Percentiles rank a stretch among this genome's conserved stretches.
phyloP scores from a whole-genome alignment of 2,329 filamentous ascomycete genomes.

The Tetracladium maxilliforme region DNA sequence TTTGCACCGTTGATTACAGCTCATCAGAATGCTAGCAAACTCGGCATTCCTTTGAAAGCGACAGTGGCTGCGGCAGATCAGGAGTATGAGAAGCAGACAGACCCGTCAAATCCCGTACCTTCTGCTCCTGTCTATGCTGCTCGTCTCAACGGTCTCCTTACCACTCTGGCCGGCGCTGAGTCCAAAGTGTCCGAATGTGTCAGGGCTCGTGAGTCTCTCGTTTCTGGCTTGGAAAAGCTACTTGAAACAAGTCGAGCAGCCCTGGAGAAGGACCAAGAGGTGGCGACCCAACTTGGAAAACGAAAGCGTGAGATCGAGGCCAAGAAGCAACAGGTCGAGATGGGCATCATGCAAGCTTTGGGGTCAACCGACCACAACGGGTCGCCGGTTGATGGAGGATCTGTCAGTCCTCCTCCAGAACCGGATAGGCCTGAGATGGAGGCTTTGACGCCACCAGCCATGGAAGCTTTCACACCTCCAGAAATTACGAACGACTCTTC shows the following conservation, averaged over 20 bases:
- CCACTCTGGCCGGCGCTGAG: constrained; percentile 76
- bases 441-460: constrained; percentile 67
- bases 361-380: constrained; percentile 40
- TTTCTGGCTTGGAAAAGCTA: constrained; percentile 70
- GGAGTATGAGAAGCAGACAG: constrained; percentile 75
- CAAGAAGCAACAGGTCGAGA: constrained; percentile 80
- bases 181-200: constrained; percentile 80
- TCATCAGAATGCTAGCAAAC: constrained; percentile 61
- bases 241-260: constrained; percentile 58
- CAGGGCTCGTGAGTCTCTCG: constrained; percentile 65
- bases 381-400: constrained; percentile 28
- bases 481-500: too few relatives aligned
- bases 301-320: constrained; percentile 60
- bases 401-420: constrained; percentile 34
- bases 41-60: constrained; percentile 51
- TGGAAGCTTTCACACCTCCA: constrained; percentile 39
- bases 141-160: constrained; percentile 76
- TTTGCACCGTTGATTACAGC: constrained; percentile 60
- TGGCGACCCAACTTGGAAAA: constrained; percentile 46
- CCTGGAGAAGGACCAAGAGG: constrained; percentile 53
- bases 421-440: constrained; percentile 70
- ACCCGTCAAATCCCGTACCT: constrained; percentile 52
- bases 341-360: constrained; percentile 77
- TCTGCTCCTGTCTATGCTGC: constrained; percentile 86
- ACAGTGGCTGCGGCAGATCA: constrained; percentile 56